These are phyloP conservation scores for Cercospora sp. DNA, from an alignment of 2,329 filamentous ascomycete genomes.

Conservation along the genomic window DNA sequence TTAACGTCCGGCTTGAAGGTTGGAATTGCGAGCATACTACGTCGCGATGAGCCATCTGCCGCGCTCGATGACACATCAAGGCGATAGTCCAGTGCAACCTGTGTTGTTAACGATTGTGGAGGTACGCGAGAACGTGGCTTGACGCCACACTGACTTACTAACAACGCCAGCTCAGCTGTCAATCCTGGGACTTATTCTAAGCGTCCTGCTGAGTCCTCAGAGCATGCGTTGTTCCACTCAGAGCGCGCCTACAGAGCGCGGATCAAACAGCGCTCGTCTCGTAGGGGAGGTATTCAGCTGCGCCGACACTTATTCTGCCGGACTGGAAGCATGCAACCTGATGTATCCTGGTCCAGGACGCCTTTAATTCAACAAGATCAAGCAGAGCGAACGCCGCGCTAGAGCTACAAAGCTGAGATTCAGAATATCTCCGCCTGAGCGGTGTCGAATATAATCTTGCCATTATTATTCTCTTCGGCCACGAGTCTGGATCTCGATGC, in stretches of 20 bases:
- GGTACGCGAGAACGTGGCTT: not conserved
- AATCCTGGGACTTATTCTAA: not conserved
- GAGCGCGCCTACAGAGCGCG: not conserved
- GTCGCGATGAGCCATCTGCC: not conserved
- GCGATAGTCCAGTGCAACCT: not conserved
- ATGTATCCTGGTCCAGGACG: too few species aligned
- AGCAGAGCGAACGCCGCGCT: too few species aligned
- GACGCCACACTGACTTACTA: not conserved
- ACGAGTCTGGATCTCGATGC: too few species aligned
- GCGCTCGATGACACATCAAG: not conserved
- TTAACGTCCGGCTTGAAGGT: not conserved
- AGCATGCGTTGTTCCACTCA: not conserved
- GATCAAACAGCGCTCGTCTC: not conserved
- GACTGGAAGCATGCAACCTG: not conserved
- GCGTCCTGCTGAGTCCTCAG: not conserved
- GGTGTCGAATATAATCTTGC: too few species aligned
- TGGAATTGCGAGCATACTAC: not conserved
- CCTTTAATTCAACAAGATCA: too few species aligned
- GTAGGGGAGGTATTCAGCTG: not conserved
- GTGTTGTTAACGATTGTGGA: not conserved
- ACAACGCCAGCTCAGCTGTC: not conserved
- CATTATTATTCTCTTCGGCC: too few species aligned
- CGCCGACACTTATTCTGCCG: not conserved
- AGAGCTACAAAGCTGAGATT: too few species aligned
- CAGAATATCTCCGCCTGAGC: too few species aligned